Evolutionary conservation across 257 asterid species (phyloP), one percentile per base, ranked within the genome.

Genomic region (Lantana camara): DNA sequence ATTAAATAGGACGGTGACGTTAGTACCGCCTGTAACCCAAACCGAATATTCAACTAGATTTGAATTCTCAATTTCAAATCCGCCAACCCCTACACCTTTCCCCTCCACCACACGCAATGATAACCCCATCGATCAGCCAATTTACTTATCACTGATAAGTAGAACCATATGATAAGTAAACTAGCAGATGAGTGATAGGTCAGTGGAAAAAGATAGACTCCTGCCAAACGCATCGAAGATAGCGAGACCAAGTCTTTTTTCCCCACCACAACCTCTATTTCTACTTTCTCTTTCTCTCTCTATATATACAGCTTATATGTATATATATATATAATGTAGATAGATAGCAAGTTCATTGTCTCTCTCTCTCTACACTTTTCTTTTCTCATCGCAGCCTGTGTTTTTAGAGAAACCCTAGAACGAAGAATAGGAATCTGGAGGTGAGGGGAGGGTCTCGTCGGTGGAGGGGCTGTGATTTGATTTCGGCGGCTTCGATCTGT

Each of bases 151-250:
- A 50, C 0, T 16, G 64, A 48, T 44, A 14, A 75, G 4, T 0
- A 0, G 0, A 0, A 0, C 0, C 13, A 0, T 0, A 0, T n/a
- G 17, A 86, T 78, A 79, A 7, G 72, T 0, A 0, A 0, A 0
- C 0, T 0, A 0, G 0, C 69, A 29, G 80, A 85, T 88, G 50
- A 70, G 42, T 62, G 92, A 88, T 90, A 85, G 67, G 87, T 75
- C 77, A 75, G 87, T 74, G 63, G 78, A 64, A 73, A 76, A 77
- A 78, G 95, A 82, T 69, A 78, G 83, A 76, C 85, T 65, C 75
- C 90, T 84, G 96, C 90, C 86, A 83, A 89, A 86, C 83, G 94
- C 98, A 86, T 89, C 90, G 92, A 83, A 81, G 95, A 86, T 86
- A 83, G 95, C 89, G 92, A 86, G 98, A 83, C 98, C 95, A 80